Percentiles rank a stretch among this genome's conserved stretches.
These are phyloP conservation scores for Leonotis leonurus DNA, from an alignment of 257 asterid genomes.

Conservation along the genomic window DNA sequence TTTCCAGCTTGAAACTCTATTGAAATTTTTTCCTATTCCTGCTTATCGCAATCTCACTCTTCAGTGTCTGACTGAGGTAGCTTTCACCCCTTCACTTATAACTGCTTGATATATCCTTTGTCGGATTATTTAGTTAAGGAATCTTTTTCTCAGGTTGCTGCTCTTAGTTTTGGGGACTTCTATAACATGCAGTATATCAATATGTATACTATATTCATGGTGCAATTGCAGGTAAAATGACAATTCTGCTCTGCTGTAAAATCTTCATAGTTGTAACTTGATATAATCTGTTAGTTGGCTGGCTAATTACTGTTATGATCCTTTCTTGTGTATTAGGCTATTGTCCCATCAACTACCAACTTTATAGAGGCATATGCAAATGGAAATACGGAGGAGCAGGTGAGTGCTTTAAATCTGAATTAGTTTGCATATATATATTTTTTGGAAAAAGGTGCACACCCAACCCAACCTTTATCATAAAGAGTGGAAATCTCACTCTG, in stretches of 20 bases:
- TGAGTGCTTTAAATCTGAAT: constrained; percentile 17
- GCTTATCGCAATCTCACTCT: constrained; percentile 92
- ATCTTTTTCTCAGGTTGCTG: constrained; percentile 66
- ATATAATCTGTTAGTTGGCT: neutral
- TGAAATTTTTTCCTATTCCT: constrained; percentile 69
- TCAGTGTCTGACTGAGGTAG: constrained; percentile 94
- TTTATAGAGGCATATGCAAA: constrained; percentile 72
- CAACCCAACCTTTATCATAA: neutral
- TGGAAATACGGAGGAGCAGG: constrained; percentile 95
- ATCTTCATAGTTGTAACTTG: constrained; percentile 7
- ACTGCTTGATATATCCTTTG: constrained; percentile 5
- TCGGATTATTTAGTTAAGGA: neutral
- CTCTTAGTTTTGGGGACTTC: constrained; percentile 71
- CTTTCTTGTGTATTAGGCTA: constrained; percentile 34
- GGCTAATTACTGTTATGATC: constrained; percentile 7
- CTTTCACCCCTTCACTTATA: neutral
- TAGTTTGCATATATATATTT: neutral
- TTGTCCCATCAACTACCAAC: constrained; percentile 59
- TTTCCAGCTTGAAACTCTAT: constrained; percentile 85
- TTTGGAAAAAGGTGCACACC: neutral
- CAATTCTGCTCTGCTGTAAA: neutral
- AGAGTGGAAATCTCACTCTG: no score
- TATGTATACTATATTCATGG: constrained; percentile 68
- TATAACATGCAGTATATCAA: constrained; percentile 65
- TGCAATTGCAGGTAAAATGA: constrained; percentile 74